Conservation (phyloP, 2,329 filamentous ascomycete genomes). For the Fusarium coicis region DNA sequence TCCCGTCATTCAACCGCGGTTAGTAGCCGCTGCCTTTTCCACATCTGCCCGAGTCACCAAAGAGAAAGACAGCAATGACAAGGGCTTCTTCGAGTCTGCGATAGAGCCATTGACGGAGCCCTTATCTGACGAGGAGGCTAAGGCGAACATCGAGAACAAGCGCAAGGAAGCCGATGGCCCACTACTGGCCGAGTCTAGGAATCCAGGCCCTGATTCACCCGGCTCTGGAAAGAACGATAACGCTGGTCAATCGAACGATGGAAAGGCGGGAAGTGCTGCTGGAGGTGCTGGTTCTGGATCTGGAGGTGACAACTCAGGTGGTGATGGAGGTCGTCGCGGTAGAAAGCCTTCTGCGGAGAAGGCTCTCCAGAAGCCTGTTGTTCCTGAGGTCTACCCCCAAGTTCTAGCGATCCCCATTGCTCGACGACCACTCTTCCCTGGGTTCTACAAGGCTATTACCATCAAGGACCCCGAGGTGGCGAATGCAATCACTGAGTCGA, state of each 20-base stretch:
- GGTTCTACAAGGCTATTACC: constrained; percentile 98
- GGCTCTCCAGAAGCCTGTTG: constrained; percentile 84
- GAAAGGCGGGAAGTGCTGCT: constrained; percentile 67
- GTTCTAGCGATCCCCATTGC: constrained; percentile 97
- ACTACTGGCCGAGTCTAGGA: constrained; percentile 60
- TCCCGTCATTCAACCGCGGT: constrained; percentile 44
- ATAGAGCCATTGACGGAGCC: constrained; percentile 56
- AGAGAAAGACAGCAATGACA: constrained; percentile 52
- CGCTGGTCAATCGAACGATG: constrained; percentile 57
- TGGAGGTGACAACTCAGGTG: constrained; percentile 64
- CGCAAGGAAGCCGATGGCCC: constrained; percentile 56
- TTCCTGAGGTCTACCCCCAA: constrained; percentile 96
- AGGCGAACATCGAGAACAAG: constrained; percentile 62
- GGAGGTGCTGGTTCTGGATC: constrained; percentile 62
- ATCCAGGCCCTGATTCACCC: constrained; percentile 53
- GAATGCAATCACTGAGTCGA: constrained; percentile 92
- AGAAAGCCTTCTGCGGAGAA: constrained; percentile 77
- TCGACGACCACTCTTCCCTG: constrained; percentile 91
- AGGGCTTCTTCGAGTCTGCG: constrained; percentile 63
- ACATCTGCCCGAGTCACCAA: constrained; percentile 50
- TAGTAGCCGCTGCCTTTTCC: constrained; percentile 50
- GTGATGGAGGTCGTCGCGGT: constrained; percentile 76
- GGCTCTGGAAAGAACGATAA: constrained; percentile 59
- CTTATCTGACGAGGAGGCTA: constrained; percentile 63
- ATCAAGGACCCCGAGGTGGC: constrained; percentile 94